Evolutionary conservation across 805 yeast genomes (phyloP).

Genomic region (Nakazawaea wickerhamii): DNA sequence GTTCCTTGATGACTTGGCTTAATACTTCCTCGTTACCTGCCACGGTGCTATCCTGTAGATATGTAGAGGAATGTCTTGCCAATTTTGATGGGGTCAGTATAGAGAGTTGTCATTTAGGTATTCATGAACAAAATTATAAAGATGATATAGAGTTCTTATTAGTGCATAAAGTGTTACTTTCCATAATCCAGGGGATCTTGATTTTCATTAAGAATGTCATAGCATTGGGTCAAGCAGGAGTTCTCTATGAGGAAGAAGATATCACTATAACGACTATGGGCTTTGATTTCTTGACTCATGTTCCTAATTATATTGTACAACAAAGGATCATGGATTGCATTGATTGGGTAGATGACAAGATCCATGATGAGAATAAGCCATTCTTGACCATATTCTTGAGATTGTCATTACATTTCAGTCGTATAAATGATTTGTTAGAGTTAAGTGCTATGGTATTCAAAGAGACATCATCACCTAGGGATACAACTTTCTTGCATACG

Average conservation of each 20-base stretch:
- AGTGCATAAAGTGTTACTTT: constrained; percentile 46
- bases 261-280: constrained; percentile 60
- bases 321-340: constrained; percentile 28
- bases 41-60: constrained; percentile 70
- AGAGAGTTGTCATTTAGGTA: constrained; percentile 4
- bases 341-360: constrained; percentile 24
- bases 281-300: constrained; percentile 34
- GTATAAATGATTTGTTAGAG: constrained; percentile 19
- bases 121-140: background rate
- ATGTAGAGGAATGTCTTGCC: constrained; percentile 53
- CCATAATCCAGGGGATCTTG: constrained; percentile 47
- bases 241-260: constrained; percentile 72
- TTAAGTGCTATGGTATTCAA: background rate
- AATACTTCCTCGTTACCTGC: constrained; percentile 70
- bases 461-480: constrained; percentile 1
- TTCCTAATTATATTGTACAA: constrained; percentile 17
- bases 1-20: constrained; percentile 66
- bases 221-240: constrained; percentile 47
- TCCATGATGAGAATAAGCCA: constrained; percentile 14
- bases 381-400: constrained; percentile 22
- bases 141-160: constrained; percentile 23
- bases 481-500: constrained; percentile 17
- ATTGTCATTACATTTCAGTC: constrained; percentile 25
- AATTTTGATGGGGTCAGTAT: constrained; percentile 13
- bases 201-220: constrained; percentile 46